A percentile compares a stretch with the other conserved stretches of the same genome.
Evolutionary conservation across 2,329 filamentous ascomycete species (phyloP).

Genomic region (Ceratocystis papillata): DNA sequence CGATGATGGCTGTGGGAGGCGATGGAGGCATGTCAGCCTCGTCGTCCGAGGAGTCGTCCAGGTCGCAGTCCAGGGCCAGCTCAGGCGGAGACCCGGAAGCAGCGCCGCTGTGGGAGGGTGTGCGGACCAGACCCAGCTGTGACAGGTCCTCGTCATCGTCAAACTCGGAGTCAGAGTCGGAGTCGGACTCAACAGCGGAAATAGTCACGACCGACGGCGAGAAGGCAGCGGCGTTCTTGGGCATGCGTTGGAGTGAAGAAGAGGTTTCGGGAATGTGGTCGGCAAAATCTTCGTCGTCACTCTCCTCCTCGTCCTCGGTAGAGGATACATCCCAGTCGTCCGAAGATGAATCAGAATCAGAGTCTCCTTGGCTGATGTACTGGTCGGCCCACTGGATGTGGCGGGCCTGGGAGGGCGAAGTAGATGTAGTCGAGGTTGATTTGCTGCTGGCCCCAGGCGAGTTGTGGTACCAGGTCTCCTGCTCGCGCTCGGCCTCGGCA

Average conservation of each 20-base stretch:
- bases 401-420: constrained; percentile 48
- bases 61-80: constrained; percentile 58
- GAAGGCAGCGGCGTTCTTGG: neutral
- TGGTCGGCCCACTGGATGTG: constrained; percentile 68
- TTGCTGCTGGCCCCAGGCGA: constrained; percentile 66
- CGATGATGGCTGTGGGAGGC: constrained; percentile 42
- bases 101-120: constrained; percentile 44
- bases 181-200: constrained; percentile 8
- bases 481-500: constrained; percentile 85
- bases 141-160: constrained; percentile 54
- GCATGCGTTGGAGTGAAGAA: neutral
- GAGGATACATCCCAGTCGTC: constrained; percentile 26
- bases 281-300: constrained; percentile 13
- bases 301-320: constrained; percentile 18
- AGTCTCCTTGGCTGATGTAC: constrained; percentile 35
- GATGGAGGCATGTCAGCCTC: constrained; percentile 63
- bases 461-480: constrained; percentile 87
- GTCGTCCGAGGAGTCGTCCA: constrained; percentile 59
- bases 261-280: constrained; percentile 8
- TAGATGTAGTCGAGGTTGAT: constrained; percentile 30
- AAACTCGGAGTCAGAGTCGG: constrained; percentile 36
- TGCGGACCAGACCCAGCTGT: constrained; percentile 57
- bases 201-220: constrained; percentile 2
- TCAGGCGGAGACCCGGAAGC: constrained; percentile 52
- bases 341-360: constrained; percentile 11